A percentile compares a stretch with the other conserved stretches of the same genome.
These are phyloP conservation scores for Apophysomyces ossiformis DNA, from an alignment of 371 early-diverging fungal genomes.

Conservation along the genomic window DNA sequence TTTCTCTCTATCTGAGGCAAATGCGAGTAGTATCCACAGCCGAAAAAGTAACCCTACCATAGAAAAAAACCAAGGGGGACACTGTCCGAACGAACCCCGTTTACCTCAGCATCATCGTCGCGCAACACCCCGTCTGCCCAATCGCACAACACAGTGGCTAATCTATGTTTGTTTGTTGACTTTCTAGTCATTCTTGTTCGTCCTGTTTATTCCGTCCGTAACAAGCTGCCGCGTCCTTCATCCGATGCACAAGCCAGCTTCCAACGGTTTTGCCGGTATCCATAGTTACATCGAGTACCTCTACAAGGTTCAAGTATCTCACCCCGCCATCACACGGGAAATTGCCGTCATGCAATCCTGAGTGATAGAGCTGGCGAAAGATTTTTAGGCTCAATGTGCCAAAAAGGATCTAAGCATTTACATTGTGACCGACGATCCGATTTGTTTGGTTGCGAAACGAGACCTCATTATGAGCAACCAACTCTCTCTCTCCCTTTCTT, in stretches of 20 bases:
- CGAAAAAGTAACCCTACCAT: too few relatives aligned
- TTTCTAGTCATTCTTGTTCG: slow-evolving; percentile 19
- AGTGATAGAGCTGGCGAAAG: slow-evolving; percentile 33
- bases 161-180: slow-evolving; percentile 32
- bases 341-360: slow-evolving; percentile 38
- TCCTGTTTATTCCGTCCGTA: slow-evolving; percentile 25
- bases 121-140: neutral
- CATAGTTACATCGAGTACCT: slow-evolving; percentile 59
- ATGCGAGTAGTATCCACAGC: too few relatives aligned
- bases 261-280: slow-evolving; percentile 20
- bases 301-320: slow-evolving; percentile 52
- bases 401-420: slow-evolving; percentile 49
- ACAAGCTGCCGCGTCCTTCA: slow-evolving; percentile 46
- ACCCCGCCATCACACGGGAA: slow-evolving; percentile 57
- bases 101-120: too few relatives aligned
- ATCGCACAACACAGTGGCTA: neutral
- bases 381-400: slow-evolving; percentile 44
- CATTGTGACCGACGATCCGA: slow-evolving; percentile 43
- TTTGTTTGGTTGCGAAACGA: slow-evolving; percentile 26
- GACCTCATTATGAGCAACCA: slow-evolving; percentile 58
- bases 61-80: too few relatives aligned
- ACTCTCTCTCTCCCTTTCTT: slow-evolving; percentile 61
- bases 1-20: too few relatives aligned
- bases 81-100: too few relatives aligned
- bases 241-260: slow-evolving; percentile 45